Base-by-base conservation (phyloP, 2,329 filamentous ascomycete species). In the Calonectria crousiana region DNA sequence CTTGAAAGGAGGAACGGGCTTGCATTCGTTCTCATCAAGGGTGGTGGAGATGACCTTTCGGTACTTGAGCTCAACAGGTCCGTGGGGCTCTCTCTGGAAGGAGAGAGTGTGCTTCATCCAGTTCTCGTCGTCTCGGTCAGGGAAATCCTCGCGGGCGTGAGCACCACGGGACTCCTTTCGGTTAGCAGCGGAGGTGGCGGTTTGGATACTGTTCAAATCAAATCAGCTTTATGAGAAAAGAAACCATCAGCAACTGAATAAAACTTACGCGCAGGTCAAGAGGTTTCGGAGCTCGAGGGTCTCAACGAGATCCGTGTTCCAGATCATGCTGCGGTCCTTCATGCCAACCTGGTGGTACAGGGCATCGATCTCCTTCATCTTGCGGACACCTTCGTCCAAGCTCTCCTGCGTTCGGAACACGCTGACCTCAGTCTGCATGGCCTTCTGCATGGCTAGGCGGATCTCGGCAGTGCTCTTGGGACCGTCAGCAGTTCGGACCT, bases 101-200 rank as follows among this genome's bases (percentile, higher is more conserved):
- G 93, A 95, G 75, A 99, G 91, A 58, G 95, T 98, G 91, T 99
- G 97, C 93, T 98, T 98, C 96, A 98, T 98, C 96, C 96, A 98
- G 86, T 97, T 94, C 86, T 93, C 90, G 84, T 99, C 97, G 84
- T 98, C 95, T 89, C 97, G 94, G 23, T 98, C 96, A 72, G 96
- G 96, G 91, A 86, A 98, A 85, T 99, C 97, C 89, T 99, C 97
- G 79, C 97, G 94, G 78, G 97, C 97, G 87, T 99, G 97, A 30
- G 97, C 97, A 84, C 97, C 97, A 88, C 97, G 95, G 71, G 95
- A 98, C 88, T 99, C 97, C 91, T 98, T 98, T 84, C 97, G 93
- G 88, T 96, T 96, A 73, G 95, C 95, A 76, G 97, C 97, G 38
- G 95, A 92, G 81, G 93, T 91, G 76, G 97, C 97, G 67, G 97